A percentile compares a stretch with the other conserved stretches of the same genome.
Conservation (phyloP, 192 early-diverging fungal species). For the Backusella circina region DNA sequence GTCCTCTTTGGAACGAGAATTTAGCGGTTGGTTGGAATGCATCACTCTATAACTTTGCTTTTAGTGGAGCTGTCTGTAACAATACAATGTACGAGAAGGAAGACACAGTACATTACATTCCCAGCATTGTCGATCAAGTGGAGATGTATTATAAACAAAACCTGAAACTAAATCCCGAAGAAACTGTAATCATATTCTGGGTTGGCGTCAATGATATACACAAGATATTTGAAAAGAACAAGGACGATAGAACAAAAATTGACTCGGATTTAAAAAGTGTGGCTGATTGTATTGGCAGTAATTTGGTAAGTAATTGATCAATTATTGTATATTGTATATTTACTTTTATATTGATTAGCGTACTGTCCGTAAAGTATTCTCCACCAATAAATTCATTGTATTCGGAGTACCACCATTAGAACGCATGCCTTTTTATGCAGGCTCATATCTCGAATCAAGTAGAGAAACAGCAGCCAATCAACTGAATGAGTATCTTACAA, state of each 20-base stretch:
- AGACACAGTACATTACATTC: background rate
- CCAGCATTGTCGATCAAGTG: conserved; percentile 31
- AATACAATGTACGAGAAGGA: background rate
- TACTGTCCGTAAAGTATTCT: conserved; percentile 21
- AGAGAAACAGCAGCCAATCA: conserved; percentile 10
- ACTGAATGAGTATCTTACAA: conserved; percentile 5
- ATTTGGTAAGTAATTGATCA: conserved; percentile 19
- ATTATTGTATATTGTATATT: background rate
- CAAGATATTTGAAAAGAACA: background rate
- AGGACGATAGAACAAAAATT: background rate
- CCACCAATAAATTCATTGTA: conserved; percentile 22
- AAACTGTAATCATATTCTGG: conserved; percentile 33
- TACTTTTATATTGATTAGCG: background rate
- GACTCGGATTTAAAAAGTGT: background rate
- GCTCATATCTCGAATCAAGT: background rate
- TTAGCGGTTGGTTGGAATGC: conserved; percentile 35
- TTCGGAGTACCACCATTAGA: conserved; percentile 28
- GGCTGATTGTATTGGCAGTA: conserved; percentile 22
- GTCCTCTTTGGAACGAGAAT: conserved; percentile 35
- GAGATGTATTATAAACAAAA: conserved; percentile 33
- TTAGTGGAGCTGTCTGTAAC: conserved; percentile 29
- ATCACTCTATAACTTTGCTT: conserved; percentile 31
- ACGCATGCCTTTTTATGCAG: conserved; percentile 13
- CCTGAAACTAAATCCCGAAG: conserved; percentile 22
- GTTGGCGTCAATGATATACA: conserved; percentile 29